Percentiles rank a stretch among this genome's conserved stretches.
phyloP scores from a whole-genome alignment of 306 rosid genomes.

The Potentilla sterilis region DNA sequence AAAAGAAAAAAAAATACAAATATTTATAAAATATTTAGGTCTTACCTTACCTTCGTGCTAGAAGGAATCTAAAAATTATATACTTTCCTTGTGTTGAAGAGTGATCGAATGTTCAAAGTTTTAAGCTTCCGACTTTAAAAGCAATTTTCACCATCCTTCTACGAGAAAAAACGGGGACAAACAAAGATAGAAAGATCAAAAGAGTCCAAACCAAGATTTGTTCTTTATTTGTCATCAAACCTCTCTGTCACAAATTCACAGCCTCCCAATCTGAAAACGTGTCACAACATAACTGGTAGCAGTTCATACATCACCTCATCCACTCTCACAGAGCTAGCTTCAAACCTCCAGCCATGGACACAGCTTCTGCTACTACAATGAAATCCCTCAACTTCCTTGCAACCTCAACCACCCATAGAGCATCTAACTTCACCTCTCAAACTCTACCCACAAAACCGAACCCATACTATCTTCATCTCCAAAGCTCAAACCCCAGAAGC shows the following conservation, averaged over 20 bases:
- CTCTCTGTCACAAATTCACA: background rate
- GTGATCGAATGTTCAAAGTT: background rate
- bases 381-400: slow-evolving; percentile 29
- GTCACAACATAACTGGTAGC: slow-evolving; percentile 16
- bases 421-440: slow-evolving; percentile 33
- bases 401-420: slow-evolving; percentile 31
- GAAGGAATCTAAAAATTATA: background rate
- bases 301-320: slow-evolving; percentile 11
- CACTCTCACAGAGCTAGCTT: slow-evolving; percentile 1
- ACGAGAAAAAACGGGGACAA: background rate
- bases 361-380: slow-evolving; percentile 36
- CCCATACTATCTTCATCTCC: slow-evolving; percentile 19
- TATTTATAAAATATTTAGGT: background rate
- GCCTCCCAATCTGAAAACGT: slow-evolving; percentile 13
- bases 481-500: slow-evolving; percentile 25
- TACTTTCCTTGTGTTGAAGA: slow-evolving; percentile 5
- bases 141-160: slow-evolving; percentile 22
- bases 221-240: background rate
- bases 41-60: background rate
- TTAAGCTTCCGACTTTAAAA: background rate
- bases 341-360: slow-evolving; percentile 41
- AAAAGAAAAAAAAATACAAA: no score
- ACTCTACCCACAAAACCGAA: slow-evolving; percentile 36
- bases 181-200: background rate
- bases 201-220: background rate